phyloP scores from a whole-genome alignment of 139 green algal species.

The Coccomyxa sp. region DNA sequence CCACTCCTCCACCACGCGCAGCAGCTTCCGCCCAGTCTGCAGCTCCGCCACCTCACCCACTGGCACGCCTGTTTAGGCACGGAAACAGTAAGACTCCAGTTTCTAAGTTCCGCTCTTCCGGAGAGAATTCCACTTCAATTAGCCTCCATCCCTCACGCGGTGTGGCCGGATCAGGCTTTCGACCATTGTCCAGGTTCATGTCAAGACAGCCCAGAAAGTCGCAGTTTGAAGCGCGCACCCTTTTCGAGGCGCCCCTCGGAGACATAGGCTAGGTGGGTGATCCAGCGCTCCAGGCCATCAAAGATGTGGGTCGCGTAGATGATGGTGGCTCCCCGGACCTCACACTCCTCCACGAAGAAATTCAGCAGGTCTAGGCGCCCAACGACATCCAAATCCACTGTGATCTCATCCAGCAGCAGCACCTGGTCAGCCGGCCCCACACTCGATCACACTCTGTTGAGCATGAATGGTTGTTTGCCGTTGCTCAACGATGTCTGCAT shows the following conservation, averaged over 20 bases:
- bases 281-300: conserved; percentile 87
- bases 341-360: conserved; percentile 86
- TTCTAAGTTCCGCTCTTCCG: no score
- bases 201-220: neutral
- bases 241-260: conserved; percentile 61
- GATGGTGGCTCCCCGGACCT: conserved; percentile 73
- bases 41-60: conserved; percentile 32
- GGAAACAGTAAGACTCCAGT: neutral
- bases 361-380: conserved; percentile 87
- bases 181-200: neutral
- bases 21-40: conserved; percentile 52
- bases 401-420: conserved; percentile 97
- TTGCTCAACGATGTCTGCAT: neutral
- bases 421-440: conserved; percentile 40
- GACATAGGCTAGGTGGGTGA: conserved; percentile 82
- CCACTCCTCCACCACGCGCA: conserved; percentile 80
- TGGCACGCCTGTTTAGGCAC: conserved; percentile 23
- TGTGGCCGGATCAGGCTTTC: neutral
- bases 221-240: conserved; percentile 6
- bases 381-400: conserved; percentile 97
- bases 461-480: no score
- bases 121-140: no score
- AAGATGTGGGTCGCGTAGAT: conserved; percentile 99
- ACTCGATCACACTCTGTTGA: neutral
- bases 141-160: no score